Conservation (phyloP, 1,284 basidiomycete genomes). For the Ceratobasidium papillatum region DNA sequence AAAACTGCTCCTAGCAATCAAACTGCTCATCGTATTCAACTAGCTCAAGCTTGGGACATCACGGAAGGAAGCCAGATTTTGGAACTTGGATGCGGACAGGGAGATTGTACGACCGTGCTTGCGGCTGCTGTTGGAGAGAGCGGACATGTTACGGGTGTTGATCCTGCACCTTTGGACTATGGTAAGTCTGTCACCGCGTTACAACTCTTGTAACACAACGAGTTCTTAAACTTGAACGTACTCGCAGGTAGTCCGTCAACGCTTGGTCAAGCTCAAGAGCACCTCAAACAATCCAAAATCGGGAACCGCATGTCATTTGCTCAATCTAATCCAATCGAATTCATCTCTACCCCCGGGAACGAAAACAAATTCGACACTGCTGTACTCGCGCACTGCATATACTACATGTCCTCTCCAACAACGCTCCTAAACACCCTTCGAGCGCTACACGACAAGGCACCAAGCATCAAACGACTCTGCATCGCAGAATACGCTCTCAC, state of each 20-base stretch:
- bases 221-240: conserved; percentile 9
- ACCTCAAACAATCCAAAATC: conserved; percentile 51
- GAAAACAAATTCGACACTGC: conserved; percentile 51
- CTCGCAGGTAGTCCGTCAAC: conserved; percentile 54
- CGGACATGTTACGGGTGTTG: conserved; percentile 56
- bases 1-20: conserved; percentile 45
- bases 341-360: conserved; percentile 47
- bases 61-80: conserved; percentile 51
- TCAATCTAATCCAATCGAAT: conserved; percentile 52
- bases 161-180: conserved; percentile 56
- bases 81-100: conserved; percentile 59
- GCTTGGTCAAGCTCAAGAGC: conserved; percentile 55
- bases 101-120: conserved; percentile 56
- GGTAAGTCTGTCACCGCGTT: conserved; percentile 48
- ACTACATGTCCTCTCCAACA: conserved; percentile 56
- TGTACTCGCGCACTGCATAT: conserved; percentile 55
- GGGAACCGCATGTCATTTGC: conserved; percentile 55
- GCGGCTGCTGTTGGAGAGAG: conserved; percentile 53
- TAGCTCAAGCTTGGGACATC: conserved; percentile 53
- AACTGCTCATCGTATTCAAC: conserved; percentile 54
- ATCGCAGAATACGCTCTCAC: conserved; percentile 56
- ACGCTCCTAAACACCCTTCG: conserved; percentile 52
- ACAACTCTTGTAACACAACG: too few relatives aligned
- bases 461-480: conserved; percentile 48
- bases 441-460: conserved; percentile 48